Evolutionary conservation across 805 yeast genomes (phyloP), one percentile per base, ranked within the genome.

Genomic region (Trichomonascus vanleenenianus): DNA sequence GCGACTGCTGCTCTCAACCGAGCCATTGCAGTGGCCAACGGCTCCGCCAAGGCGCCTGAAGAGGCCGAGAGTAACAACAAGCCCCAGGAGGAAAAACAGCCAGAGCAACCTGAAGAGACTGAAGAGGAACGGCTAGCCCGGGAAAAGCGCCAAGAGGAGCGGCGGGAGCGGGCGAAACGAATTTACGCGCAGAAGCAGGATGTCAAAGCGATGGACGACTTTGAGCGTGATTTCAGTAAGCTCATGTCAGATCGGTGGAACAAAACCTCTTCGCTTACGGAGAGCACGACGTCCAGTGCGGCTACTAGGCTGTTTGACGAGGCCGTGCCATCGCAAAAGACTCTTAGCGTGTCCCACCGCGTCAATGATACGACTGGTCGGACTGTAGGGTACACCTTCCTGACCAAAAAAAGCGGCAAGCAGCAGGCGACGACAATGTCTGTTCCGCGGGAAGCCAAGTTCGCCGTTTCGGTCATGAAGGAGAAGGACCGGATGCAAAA

Each of bases 171-270:
- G 33, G 46, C 51, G 12, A 43, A 44, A 16, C 44, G 48, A 16
- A 32, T 44, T 2, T 42, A 43, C 12, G 53, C 49, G 16, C 51
- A 43, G 10, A 39, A 66, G 34, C 75, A 71, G 43, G 76, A 75
- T 46, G 60, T 57, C 30, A 69, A 69, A 49, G 70, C 76, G 22
- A 73, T 70, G 30, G 75, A 71, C 2, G 76, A 73, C 31, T 51
- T 83, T 41, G 86, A 81, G 33, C 70, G 63, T 42, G 83, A 81
- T 53, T 75, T 78, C 49, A 74, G 73, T 47, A 65, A 61, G 43
- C 60, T 82, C 56, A 66, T 80, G 49, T 55, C 64, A n/a, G 80
- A 76, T 16, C 70, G 83, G 8, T 22, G 27, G 27, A 4, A 22
- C 4, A 22, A 22, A 8, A 22, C 7, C 27, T 22, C 27, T 22